phyloP scores from a whole-genome alignment of 352 stramenopile genomes.

The Thalassiosira allenii region DNA sequence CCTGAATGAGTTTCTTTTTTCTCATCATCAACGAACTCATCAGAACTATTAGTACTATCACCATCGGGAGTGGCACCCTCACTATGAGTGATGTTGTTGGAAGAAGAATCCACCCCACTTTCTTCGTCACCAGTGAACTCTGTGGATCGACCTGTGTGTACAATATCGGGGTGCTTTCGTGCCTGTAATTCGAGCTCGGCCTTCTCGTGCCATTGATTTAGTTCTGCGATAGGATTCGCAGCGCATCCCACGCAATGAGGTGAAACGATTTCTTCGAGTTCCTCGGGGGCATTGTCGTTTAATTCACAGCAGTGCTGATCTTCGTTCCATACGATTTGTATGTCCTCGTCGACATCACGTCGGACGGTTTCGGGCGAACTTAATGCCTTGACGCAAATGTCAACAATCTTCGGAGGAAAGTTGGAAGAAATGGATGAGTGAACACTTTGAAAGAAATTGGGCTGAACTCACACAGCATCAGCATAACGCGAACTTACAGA shows the following conservation, averaged over 20 bases:
- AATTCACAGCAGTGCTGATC: no score
- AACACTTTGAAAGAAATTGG: no score
- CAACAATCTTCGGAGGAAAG: conserved; percentile 51
- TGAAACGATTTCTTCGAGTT: conserved; percentile 14
- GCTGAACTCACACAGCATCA: conserved; percentile 7
- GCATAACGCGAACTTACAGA: conserved; percentile 59
- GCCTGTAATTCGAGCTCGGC: conserved; percentile 24
- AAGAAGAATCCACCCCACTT: no score
- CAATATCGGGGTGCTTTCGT: no score
- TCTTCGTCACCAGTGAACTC: no score
- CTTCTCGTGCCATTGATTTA: conserved; percentile 26
- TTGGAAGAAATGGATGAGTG: not conserved
- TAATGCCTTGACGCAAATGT: conserved; percentile 63
- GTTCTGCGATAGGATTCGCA: conserved; percentile 35
- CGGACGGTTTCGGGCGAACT: no score
- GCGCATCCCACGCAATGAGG: conserved; percentile 54
- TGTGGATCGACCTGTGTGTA: no score
- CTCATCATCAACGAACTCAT: conserved; percentile 7
- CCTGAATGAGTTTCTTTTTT: no score
- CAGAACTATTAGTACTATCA: no score
- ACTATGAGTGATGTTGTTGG: no score
- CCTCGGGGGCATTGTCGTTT: conserved; percentile 40
- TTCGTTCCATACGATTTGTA: conserved; percentile 37
- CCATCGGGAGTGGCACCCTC: no score
- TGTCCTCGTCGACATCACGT: no score